phyloP scores from a whole-genome alignment of 1,139 yeast genomes.

The Hyphopichia khmerensis region DNA sequence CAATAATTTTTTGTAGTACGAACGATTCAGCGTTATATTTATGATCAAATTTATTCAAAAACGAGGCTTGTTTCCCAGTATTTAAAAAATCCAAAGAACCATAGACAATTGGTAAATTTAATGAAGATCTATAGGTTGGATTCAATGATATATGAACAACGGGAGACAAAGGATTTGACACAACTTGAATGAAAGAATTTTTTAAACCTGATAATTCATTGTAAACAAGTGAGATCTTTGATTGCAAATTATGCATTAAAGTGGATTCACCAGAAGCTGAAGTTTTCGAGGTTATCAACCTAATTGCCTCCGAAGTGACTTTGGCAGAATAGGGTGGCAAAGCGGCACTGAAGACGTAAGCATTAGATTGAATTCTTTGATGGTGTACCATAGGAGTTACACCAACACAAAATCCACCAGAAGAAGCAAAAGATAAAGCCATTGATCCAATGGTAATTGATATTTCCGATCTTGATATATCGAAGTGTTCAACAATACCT shows the following conservation, averaged over 20 bases:
- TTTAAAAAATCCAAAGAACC: constrained; percentile 41
- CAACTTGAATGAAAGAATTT: constrained; percentile 45
- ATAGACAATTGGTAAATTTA: constrained; percentile 48
- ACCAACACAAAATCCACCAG: constrained; percentile 96
- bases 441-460: constrained; percentile 87
- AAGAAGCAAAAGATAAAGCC: constrained; percentile 80
- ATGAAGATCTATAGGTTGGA: constrained; percentile 38
- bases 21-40: constrained; percentile 59
- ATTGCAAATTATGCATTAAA: constrained; percentile 27
- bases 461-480: constrained; percentile 63
- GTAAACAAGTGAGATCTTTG: constrained; percentile 20
- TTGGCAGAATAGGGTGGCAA: constrained; percentile 89
- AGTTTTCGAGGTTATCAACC: constrained; percentile 29
- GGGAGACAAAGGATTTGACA: constrained; percentile 65
- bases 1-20: constrained; percentile 63
- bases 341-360: constrained; percentile 92
- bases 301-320: constrained; percentile 63
- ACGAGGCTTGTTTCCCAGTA: constrained; percentile 39
- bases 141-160: constrained; percentile 60
- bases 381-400: constrained; percentile 81
- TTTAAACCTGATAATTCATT: constrained; percentile 15
- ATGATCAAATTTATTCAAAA: constrained; percentile 35
- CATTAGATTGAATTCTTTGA: constrained; percentile 86
- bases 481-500: constrained; percentile 75
- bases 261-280: constrained; percentile 36